Evolutionary conservation across 2,329 filamentous ascomycete genomes (phyloP).

Genomic region (Ophiobolus disseminans): DNA sequence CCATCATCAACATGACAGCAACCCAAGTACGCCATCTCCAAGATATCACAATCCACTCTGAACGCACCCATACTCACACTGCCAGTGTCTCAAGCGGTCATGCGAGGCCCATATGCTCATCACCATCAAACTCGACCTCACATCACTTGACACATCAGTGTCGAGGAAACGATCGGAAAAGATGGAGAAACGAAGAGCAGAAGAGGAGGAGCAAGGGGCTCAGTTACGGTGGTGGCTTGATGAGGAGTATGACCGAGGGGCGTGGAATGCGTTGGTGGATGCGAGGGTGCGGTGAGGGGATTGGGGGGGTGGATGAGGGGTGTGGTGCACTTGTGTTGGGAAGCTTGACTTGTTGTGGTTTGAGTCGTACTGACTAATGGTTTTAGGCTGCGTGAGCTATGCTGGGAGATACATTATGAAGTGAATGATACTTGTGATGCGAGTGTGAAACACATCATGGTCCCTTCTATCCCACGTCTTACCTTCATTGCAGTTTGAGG

Average conservation of each 20-base stretch:
- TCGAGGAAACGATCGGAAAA: background rate
- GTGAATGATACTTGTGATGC: no score
- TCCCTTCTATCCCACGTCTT: no score
- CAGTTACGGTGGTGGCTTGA: conserved; percentile 21
- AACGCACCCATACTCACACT: background rate
- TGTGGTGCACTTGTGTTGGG: no score
- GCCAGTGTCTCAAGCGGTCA: background rate
- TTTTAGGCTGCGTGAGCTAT: no score
- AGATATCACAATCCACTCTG: background rate
- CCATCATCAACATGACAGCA: background rate
- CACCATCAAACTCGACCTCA: conserved; percentile 1
- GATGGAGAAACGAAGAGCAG: background rate
- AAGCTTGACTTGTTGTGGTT: no score
- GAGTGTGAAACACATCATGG: no score
- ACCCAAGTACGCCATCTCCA: background rate
- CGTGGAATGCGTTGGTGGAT: conserved; percentile 23
- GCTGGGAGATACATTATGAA: no score
- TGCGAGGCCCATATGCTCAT: background rate
- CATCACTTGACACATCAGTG: background rate
- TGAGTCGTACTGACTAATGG: no score
- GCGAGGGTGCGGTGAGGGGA: conserved; percentile 3
- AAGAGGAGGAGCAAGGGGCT: background rate
- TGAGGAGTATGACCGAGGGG: conserved; percentile 13
- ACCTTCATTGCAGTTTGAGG: no score
- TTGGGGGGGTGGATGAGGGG: no score